These are phyloP conservation scores for Lepidium africanum DNA, from an alignment of 345 rosid genomes.

Conservation along the genomic window DNA sequence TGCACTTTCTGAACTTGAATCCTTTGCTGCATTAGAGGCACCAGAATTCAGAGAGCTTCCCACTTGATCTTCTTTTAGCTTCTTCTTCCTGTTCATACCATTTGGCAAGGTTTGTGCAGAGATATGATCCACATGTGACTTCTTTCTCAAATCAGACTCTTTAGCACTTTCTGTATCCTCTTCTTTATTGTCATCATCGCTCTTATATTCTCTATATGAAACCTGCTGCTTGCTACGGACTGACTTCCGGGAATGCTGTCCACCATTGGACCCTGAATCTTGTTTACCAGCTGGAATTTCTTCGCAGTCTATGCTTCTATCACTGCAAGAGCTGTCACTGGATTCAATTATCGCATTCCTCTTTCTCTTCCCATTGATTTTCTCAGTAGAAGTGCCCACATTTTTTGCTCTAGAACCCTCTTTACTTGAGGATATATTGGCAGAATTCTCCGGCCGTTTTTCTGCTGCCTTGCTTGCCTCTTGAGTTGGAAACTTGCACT, in stretches of 20 bases:
- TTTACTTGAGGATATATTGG: slow-evolving; percentile 21
- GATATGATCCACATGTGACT: background rate
- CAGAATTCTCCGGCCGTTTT: slow-evolving; percentile 28
- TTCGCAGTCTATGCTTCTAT: slow-evolving; percentile 36
- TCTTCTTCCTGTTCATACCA: slow-evolving; percentile 5
- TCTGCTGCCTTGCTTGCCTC: slow-evolving; percentile 27
- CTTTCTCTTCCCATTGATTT: slow-evolving; percentile 38
- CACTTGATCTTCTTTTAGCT: slow-evolving; percentile 22
- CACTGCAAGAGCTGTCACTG: slow-evolving; percentile 44
- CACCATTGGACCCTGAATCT: slow-evolving; percentile 21
- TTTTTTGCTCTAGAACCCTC: slow-evolving; percentile 24
- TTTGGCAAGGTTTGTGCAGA: slow-evolving; percentile 3
- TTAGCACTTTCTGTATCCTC: slow-evolving; percentile 14
- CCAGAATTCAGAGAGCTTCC: slow-evolving; percentile 16
- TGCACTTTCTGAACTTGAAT: slow-evolving; percentile 18
- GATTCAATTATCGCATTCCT: slow-evolving; percentile 46
- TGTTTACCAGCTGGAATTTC: slow-evolving; percentile 38
- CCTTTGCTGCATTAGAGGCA: slow-evolving; percentile 2
- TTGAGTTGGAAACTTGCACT: slow-evolving; percentile 35
- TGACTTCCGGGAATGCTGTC: slow-evolving; percentile 53
- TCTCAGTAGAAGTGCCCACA: slow-evolving; percentile 15
- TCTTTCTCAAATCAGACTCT: background rate
- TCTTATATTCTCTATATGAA: slow-evolving; percentile 51
- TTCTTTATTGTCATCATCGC: slow-evolving; percentile 43
- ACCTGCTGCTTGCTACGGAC: slow-evolving; percentile 55